phyloP scores from a whole-genome alignment of 805 yeast genomes.

The Yarrowia divulgata region DNA sequence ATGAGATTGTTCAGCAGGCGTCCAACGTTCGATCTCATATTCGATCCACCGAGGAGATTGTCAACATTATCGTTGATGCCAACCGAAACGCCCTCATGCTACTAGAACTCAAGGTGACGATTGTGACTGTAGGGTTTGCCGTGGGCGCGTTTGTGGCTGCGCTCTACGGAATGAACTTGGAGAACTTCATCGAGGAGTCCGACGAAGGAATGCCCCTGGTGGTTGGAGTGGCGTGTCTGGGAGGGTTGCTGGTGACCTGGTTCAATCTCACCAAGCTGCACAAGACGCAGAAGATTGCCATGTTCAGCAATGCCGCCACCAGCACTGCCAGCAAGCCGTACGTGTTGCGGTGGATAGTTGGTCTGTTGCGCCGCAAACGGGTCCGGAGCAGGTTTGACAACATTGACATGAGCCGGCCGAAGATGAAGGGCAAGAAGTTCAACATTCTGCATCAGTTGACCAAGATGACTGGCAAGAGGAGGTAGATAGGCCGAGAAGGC shows the following conservation, averaged over 20 bases:
- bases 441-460: conserved; percentile 37
- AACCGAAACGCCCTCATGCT: conserved; percentile 93
- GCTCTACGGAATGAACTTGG: conserved; percentile 94
- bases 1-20: conserved; percentile 91
- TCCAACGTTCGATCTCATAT: conserved; percentile 82
- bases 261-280: conserved; percentile 65
- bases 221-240: conserved; percentile 55
- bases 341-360: not conserved
- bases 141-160: conserved; percentile 83
- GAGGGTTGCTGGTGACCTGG: conserved; percentile 57
- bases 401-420: conserved; percentile 13
- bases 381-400: not conserved
- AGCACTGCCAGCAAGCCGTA: conserved; percentile 6
- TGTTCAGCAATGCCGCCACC: conserved; percentile 48
- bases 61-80: conserved; percentile 89
- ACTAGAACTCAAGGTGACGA: conserved; percentile 80
- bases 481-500: not conserved
- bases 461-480: conserved; percentile 17
- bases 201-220: conserved; percentile 68
- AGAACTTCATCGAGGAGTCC: conserved; percentile 87
- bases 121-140: conserved; percentile 83
- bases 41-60: conserved; percentile 91
- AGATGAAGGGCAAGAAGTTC: conserved; percentile 24
- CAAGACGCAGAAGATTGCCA: conserved; percentile 74
- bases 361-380: not conserved